phyloP scores from a whole-genome alignment of 2,329 filamentous ascomycete species.

The Talaromyces sp. region DNA sequence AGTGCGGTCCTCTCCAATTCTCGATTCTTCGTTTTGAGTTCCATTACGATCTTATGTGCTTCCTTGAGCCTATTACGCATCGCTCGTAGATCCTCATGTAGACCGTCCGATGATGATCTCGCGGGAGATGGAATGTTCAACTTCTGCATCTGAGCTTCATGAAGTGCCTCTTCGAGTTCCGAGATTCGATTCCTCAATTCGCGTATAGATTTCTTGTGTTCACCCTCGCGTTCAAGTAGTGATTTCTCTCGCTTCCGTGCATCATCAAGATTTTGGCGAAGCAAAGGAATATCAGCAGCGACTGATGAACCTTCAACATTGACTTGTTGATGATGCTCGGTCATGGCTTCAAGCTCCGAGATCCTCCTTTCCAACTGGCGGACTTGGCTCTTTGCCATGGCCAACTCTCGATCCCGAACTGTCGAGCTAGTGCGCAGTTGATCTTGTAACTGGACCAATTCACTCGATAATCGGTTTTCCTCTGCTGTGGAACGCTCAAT shows the following conservation, averaged over 20 bases:
- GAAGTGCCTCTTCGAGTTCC: conserved; percentile 64
- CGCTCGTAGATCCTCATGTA: conserved; percentile 53
- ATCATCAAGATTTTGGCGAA: conserved; percentile 61
- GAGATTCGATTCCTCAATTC: conserved; percentile 62
- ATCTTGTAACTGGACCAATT: conserved; percentile 49
- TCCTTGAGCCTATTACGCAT: conserved; percentile 60
- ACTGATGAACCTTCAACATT: conserved; percentile 33
- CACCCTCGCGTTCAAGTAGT: conserved; percentile 61
- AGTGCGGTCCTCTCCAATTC: conserved; percentile 51
- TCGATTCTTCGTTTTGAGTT: conserved; percentile 51
- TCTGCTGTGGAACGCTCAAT: conserved; percentile 64
- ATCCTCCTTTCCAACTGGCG: conserved; percentile 60
- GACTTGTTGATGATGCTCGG: conserved; percentile 53
- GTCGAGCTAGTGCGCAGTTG: conserved; percentile 46
- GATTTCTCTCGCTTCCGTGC: conserved; percentile 65
- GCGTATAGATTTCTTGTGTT: conserved; percentile 61
- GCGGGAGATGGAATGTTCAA: conserved; percentile 52
- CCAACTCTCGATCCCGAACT: conserved; percentile 48
- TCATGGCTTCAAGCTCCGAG: conserved; percentile 48
- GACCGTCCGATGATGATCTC: conserved; percentile 46
- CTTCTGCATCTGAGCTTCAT: conserved; percentile 56
- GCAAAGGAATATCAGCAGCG: conserved; percentile 53
- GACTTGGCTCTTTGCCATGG: conserved; percentile 57
- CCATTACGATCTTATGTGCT: conserved; percentile 58
- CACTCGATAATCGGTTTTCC: conserved; percentile 56